Base-by-base conservation (phyloP, 164 flowering plant genomes). In the Litsea cubeba region DNA sequence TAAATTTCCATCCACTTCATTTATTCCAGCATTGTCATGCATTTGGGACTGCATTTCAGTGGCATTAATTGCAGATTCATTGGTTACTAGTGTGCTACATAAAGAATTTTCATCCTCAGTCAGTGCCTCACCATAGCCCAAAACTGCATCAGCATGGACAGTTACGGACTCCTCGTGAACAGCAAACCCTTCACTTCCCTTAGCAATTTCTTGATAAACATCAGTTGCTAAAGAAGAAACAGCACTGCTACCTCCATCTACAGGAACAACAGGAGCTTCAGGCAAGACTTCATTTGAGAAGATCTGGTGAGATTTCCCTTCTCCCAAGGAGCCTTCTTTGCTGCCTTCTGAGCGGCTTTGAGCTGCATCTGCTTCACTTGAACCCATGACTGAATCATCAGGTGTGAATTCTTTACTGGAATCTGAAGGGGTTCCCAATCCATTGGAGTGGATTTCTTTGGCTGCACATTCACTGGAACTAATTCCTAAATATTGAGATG, bases 61-160 rank as follows among this genome's bases (percentile, higher is more conserved):
- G 20, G 15, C 70, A 35, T 20, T 20, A 32, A 23, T 68, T n/a
- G 58, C 78, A 76, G 57, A 76, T 68, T 75, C 79, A 72, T 72
- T 30, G 22, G 49, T 30, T 20, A 32, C 58, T 24, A n/a, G 26
- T 12, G 24, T 32, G 40, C 49, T 1, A 49, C 46, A 49, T 25
- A 24, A 49, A 26, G 60, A 26, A 63, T 5, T 46, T 58, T 65
- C 72, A 15, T 75, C 76, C 32, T 12, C 62, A 66, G 57, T 35
- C 62, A 60, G 77, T 25, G 32, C 72, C 14, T 50, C 68, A 23
- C 15, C 49, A 54, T 70, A 28, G 25, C 26, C 65, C 63, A 23
- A 74, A 22, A 40, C 24, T 71, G 50, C 46, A 32, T 74, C 77
- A 74, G 49, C 18, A 20, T 70, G 70, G 71, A 75, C 80, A 35